A percentile compares a stretch with the other conserved stretches of the same genome.
phyloP scores from a whole-genome alignment of 2,329 filamentous ascomycete species.

The Cyclaneusma minus region DNA sequence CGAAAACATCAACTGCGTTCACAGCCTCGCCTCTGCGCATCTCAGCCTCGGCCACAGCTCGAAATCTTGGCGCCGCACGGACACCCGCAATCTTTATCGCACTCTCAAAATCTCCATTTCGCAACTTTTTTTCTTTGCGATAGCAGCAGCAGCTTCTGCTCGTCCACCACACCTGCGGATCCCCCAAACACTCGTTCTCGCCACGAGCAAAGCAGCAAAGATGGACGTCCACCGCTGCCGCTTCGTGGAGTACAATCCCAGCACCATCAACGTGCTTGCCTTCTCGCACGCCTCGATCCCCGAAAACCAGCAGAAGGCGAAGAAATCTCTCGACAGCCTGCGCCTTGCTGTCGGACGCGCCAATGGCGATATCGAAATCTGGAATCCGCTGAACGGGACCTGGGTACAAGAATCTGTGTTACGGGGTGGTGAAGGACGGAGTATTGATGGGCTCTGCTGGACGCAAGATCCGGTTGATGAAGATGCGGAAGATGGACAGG shows the following conservation, averaged over 20 bases:
- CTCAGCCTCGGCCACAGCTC: too few relatives aligned
- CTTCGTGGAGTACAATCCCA: slow-evolving; percentile 84
- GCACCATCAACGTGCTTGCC: slow-evolving; percentile 84
- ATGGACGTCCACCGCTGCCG: slow-evolving; percentile 98
- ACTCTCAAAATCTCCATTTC: too few relatives aligned
- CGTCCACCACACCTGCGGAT: too few relatives aligned
- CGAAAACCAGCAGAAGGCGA: slow-evolving; percentile 27
- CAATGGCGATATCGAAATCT: slow-evolving; percentile 95
- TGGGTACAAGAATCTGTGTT: slow-evolving; percentile 90
- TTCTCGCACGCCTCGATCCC: slow-evolving; percentile 62
- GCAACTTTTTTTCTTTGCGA: too few relatives aligned
- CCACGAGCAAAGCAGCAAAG: too few relatives aligned
- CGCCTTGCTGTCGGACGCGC: slow-evolving; percentile 80
- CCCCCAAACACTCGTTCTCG: too few relatives aligned
- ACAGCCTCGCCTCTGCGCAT: too few relatives aligned
- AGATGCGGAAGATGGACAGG: slow-evolving; percentile 42
- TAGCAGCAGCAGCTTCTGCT: too few relatives aligned
- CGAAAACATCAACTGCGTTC: too few relatives aligned
- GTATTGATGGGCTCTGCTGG: slow-evolving; percentile 85
- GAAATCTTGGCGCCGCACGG: too few relatives aligned
- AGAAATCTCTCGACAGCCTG: slow-evolving; percentile 41
- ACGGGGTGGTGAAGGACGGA: slow-evolving; percentile 67
- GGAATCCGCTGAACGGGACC: slow-evolving; percentile 61
- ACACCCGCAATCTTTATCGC: too few relatives aligned
- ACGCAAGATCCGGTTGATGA: slow-evolving; percentile 69